phyloP scores from a whole-genome alignment of 73 alveolate species.

The Strombidium stylifer region DNA sequence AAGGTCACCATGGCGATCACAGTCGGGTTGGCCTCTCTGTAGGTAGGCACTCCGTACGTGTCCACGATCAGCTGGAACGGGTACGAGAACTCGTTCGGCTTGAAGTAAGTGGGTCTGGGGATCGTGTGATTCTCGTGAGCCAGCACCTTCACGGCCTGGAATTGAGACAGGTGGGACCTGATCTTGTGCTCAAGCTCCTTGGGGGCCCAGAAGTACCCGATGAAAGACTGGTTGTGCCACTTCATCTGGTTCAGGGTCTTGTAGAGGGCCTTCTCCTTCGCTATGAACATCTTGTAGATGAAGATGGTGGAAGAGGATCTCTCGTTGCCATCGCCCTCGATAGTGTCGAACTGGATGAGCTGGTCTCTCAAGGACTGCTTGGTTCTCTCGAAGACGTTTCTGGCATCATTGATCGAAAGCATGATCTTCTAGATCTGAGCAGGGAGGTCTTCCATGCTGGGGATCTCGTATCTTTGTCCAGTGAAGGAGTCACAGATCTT shows the following conservation, averaged over 20 bases:
- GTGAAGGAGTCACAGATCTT: conserved; percentile 78
- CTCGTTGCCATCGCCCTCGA: not conserved
- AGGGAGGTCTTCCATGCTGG: conserved; percentile 23
- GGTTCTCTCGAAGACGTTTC: conserved; percentile 16
- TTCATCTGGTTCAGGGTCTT: conserved; percentile 18
- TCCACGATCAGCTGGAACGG: conserved; percentile 88
- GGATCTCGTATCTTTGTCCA: conserved; percentile 72
- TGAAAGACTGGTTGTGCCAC: conserved; percentile 3
- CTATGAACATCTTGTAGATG: conserved; percentile 47
- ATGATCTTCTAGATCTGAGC: conserved; percentile 33
- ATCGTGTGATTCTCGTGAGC: conserved; percentile 37
- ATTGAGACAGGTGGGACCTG: not conserved
- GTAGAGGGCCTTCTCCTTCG: conserved; percentile 47
- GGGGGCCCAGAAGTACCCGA: conserved; percentile 70
- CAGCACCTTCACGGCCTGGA: conserved; percentile 19
- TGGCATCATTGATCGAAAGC: conserved; percentile 23
- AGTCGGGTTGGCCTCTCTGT: conserved; percentile 93
- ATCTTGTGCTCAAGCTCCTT: not conserved
- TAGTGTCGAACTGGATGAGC: conserved; percentile 7
- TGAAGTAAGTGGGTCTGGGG: conserved; percentile 83
- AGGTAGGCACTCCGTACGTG: conserved; percentile 95
- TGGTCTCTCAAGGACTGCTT: conserved; percentile 16
- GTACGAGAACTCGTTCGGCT: conserved; percentile 78
- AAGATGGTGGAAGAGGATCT: conserved; percentile 6
- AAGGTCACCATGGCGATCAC: conserved; percentile 83